phyloP scores from a whole-genome alignment of 208 protist genomes.

The Phytomonas francai region DNA sequence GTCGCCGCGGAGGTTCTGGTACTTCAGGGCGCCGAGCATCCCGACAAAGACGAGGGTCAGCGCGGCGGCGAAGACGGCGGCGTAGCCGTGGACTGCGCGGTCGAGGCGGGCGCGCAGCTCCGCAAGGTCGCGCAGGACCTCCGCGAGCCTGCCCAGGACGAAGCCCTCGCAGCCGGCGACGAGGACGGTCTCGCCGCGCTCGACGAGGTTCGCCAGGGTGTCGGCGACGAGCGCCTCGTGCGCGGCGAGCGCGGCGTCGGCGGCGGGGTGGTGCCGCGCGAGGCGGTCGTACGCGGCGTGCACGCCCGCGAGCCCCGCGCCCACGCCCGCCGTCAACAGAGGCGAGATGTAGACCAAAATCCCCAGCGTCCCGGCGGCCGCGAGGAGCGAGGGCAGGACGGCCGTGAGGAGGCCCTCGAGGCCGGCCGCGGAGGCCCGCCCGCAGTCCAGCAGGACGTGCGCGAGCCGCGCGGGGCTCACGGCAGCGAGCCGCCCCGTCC shows the following conservation, averaged over 20 bases:
- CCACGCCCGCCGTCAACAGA: constrained; percentile 40
- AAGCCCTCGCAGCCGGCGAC: constrained; percentile 50
- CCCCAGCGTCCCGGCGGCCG: constrained; percentile 18
- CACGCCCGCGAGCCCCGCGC: constrained; percentile 26
- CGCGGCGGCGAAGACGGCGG: constrained; percentile 38
- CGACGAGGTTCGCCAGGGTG: constrained; percentile 46
- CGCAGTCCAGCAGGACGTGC: constrained; percentile 37
- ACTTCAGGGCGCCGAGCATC: constrained; percentile 49
- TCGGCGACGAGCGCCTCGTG: constrained; percentile 43
- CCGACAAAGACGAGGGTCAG: constrained; percentile 61
- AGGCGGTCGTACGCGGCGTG: constrained; percentile 42
- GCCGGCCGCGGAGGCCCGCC: constrained; percentile 22
- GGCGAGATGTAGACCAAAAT: constrained; percentile 53
- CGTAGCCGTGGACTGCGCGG: constrained; percentile 53
- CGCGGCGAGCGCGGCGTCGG: constrained; percentile 22
- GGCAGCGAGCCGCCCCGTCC: constrained; percentile 40
- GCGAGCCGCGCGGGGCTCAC: constrained; percentile 44
- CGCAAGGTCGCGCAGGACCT: constrained; percentile 18
- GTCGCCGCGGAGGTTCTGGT: constrained; percentile 35
- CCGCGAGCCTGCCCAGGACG: constrained; percentile 29
- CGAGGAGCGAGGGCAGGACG: constrained; percentile 29
- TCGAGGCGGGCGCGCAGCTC: constrained; percentile 26
- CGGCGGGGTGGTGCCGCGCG: constrained; percentile 18
- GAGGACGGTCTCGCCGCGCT: constrained; percentile 55
- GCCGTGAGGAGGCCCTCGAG: constrained; percentile 50